phyloP scores from a whole-genome alignment of 2,329 filamentous ascomycete genomes.

The Claviceps africana region DNA sequence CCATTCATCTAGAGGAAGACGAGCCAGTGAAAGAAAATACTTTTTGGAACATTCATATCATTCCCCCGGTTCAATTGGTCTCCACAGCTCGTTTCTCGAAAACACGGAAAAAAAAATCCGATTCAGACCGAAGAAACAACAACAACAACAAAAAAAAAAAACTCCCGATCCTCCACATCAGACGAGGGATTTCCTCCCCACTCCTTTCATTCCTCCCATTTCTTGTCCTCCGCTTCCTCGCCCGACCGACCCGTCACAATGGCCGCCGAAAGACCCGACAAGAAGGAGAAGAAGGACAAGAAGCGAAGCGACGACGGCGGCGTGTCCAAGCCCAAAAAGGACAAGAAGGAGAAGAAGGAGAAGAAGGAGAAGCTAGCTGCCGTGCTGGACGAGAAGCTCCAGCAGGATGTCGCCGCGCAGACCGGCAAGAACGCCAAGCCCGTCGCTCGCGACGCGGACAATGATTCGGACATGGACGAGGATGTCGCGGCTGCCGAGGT shows the following conservation, averaged over 20 bases:
- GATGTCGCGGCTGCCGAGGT: slow-evolving; percentile 26
- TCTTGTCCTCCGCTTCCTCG: background rate
- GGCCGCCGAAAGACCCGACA: slow-evolving; percentile 34
- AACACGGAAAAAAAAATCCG: background rate
- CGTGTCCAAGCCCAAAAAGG: slow-evolving; percentile 41
- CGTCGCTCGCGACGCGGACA: slow-evolving; percentile 20
- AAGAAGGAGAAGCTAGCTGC: slow-evolving; percentile 62
- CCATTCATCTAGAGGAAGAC: too few species aligned
- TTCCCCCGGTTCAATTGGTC: background rate
- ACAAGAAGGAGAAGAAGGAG: slow-evolving; percentile 52
- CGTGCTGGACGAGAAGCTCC: slow-evolving; percentile 51
- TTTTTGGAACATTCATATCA: background rate
- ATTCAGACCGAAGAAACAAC: background rate
- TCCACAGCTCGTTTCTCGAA: background rate
- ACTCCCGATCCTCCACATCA: background rate
- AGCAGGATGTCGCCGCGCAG: slow-evolving; percentile 36
- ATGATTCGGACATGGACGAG: slow-evolving; percentile 32
- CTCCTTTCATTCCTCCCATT: too few species aligned
- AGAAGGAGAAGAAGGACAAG: slow-evolving; percentile 46
- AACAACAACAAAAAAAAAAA: background rate
- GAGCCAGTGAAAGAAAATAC: background rate
- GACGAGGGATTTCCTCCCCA: background rate
- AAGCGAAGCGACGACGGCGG: slow-evolving; percentile 42
- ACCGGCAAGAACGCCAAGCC: slow-evolving; percentile 20
- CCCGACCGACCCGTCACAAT: slow-evolving; percentile 17